These are phyloP conservation scores for Kuraishia ogatae DNA, from an alignment of 805 yeast genomes.

Conservation along the genomic window DNA sequence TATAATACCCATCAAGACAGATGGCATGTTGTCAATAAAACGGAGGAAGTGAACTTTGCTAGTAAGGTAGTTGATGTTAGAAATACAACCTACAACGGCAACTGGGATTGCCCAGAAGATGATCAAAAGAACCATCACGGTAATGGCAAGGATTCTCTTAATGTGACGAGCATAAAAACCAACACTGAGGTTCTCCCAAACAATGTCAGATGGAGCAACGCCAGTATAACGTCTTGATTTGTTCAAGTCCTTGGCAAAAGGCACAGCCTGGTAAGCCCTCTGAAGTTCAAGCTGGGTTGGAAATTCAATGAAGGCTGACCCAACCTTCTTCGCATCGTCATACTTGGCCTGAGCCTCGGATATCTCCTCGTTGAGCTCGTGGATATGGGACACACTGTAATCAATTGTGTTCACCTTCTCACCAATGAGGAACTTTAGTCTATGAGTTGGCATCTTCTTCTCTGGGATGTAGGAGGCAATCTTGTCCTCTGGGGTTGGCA, in stretches of 20 bases:
- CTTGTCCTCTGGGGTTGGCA: conserved; percentile 50
- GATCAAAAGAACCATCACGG: conserved; percentile 57
- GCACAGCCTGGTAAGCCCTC: conserved; percentile 77
- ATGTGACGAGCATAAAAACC: conserved; percentile 46
- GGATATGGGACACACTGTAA: conserved; percentile 58
- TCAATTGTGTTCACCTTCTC: conserved; percentile 79
- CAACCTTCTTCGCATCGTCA: conserved; percentile 41
- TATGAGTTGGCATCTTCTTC: conserved; percentile 81
- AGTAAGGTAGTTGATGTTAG: conserved; percentile 74
- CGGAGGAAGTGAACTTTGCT: conserved; percentile 62
- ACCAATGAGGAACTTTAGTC: conserved; percentile 62
- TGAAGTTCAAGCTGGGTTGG: conserved; percentile 82
- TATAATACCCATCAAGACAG: conserved; percentile 64
- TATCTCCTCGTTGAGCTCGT: conserved; percentile 63
- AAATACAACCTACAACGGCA: conserved; percentile 92
- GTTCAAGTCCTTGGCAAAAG: conserved; percentile 38
- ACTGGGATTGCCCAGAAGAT: conserved; percentile 96
- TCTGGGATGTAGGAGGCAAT: conserved; percentile 52
- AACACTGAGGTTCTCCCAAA: conserved; percentile 72
- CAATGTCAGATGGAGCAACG: conserved; percentile 69
- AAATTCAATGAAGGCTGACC: conserved; percentile 77
- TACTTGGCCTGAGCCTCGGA: conserved; percentile 44
- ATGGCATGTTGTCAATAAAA: conserved; percentile 72
- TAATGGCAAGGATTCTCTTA: conserved; percentile 49
- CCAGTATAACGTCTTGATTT: conserved; percentile 47